Percentiles rank a stretch among this genome's conserved stretches.
phyloP scores from a whole-genome alignment of 2,329 filamentous ascomycete species.

The Colletotrichum nymphaeae region DNA sequence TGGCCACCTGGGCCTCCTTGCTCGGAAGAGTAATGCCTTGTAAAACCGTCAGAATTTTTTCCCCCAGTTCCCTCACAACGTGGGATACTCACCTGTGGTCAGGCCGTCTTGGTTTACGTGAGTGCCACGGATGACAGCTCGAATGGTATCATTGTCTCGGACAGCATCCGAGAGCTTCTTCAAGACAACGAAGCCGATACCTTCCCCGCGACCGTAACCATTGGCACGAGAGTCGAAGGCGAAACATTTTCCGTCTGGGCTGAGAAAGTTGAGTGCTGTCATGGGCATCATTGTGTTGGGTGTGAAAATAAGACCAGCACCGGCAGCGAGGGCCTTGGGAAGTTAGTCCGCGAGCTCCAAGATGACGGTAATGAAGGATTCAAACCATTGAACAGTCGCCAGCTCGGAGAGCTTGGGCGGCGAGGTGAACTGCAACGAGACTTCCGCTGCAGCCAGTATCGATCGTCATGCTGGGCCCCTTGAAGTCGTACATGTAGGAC shows the following conservation, averaged over 20 bases:
- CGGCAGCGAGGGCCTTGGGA: slow-evolving; percentile 58
- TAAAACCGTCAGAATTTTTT: background rate
- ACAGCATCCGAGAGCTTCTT: slow-evolving; percentile 70
- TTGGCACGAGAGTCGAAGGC: slow-evolving; percentile 69
- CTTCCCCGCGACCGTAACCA: slow-evolving; percentile 75
- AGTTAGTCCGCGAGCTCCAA: slow-evolving; percentile 33
- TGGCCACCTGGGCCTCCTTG: slow-evolving; percentile 59
- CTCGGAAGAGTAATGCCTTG: slow-evolving; percentile 69
- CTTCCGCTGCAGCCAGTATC: slow-evolving; percentile 70
- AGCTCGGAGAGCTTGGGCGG: slow-evolving; percentile 59
- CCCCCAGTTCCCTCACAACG: background rate
- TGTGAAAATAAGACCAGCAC: slow-evolving; percentile 64
- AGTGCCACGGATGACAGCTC: slow-evolving; percentile 65
- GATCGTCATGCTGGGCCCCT: slow-evolving; percentile 66
- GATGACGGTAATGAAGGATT: background rate
- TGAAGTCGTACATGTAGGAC: slow-evolving; percentile 66
- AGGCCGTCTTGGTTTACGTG: slow-evolving; percentile 68
- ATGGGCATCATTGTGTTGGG: slow-evolving; percentile 68
- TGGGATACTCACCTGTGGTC: slow-evolving; percentile 55
- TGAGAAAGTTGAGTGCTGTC: slow-evolving; percentile 65
- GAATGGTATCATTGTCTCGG: slow-evolving; percentile 67
- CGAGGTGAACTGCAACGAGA: slow-evolving; percentile 65
- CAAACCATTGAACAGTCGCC: slow-evolving; percentile 56
- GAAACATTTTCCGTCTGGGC: slow-evolving; percentile 61
- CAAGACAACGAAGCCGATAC: slow-evolving; percentile 67